These are phyloP conservation scores for Scedosporium dehoogii DNA, from an alignment of 2,329 filamentous ascomycete genomes.

Conservation along the genomic window DNA sequence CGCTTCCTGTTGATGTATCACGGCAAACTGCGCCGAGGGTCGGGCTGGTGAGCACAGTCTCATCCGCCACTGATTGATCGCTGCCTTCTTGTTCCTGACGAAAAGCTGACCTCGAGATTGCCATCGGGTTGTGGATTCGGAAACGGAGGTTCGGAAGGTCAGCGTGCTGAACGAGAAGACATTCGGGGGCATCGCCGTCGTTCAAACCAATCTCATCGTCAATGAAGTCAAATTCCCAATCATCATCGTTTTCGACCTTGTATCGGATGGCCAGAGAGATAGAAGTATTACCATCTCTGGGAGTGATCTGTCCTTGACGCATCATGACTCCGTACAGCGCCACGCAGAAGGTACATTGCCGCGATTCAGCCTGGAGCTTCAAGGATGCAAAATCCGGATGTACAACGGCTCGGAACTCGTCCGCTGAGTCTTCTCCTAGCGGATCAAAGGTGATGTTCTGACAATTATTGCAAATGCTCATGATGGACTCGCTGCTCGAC, in stretches of 20 bases:
- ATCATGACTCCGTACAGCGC: background rate
- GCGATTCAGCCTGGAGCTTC: background rate
- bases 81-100: background rate
- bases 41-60: background rate
- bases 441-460: background rate
- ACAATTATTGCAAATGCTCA: background rate
- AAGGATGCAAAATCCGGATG: background rate
- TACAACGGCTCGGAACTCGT: background rate
- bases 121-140: background rate
- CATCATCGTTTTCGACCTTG: background rate
- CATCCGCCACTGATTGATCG: background rate
- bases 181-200: background rate
- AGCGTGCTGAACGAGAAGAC: background rate
- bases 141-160: background rate
- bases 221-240: background rate
- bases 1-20: background rate
- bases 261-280: background rate
- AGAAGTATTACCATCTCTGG: background rate
- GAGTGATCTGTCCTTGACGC: background rate
- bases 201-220: background rate
- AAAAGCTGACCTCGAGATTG: background rate
- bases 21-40: background rate
- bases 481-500: background rate
- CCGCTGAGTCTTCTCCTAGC: background rate
- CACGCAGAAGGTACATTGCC: background rate